Base-by-base conservation (phyloP, 805 yeast genomes). In the Metschnikowia reukaufii region DNA sequence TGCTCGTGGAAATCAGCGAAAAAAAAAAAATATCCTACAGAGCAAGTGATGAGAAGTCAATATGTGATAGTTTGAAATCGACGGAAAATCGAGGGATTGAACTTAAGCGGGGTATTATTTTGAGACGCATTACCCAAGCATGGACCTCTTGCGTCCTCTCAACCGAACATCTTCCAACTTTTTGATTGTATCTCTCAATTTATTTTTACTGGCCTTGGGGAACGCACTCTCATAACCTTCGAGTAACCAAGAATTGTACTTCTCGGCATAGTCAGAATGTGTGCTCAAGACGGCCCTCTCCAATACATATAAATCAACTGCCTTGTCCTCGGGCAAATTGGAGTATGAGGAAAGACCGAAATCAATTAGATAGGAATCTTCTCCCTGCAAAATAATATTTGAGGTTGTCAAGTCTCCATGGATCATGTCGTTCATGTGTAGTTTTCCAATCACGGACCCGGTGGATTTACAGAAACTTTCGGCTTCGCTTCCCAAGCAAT, bases 341-440 rank as follows among this genome's bases (percentile, higher is more conserved):
- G 96, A 82, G 47, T 82, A 82, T 10, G 90, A 81, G 2, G 96
- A 86, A 16, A 94, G 73, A 0, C 99, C 99, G 68, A 94, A 94
- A 62, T 94, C 99, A 45, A 94, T 94, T 54, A 94, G 65, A 29
- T 72, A 78, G 0, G 95, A 89, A 6, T 51, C 56, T 7, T 40
- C 50, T 4, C 53, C 50, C 40, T 65, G 62, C 13, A 91, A 60
- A 37, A 94, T 77, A 20, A 90, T 80, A 59, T 94, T 94, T 0
- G 98, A 91, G 18, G 92, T 82, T 0, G 99, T 94, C 56, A 94
- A 72, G 63, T 94, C 99, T 1, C 99, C 99, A 65, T 94, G 99
- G 20, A 89, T 82, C 62, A 88, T 79, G 53, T 88, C 96, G 52
- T 80, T 74, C 54, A 76, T 60, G 65, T 94, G 99, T 57, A 94